phyloP scores from a whole-genome alignment of 768 basidiomycete genomes.

The Leucocoprinus birnbaumii region DNA sequence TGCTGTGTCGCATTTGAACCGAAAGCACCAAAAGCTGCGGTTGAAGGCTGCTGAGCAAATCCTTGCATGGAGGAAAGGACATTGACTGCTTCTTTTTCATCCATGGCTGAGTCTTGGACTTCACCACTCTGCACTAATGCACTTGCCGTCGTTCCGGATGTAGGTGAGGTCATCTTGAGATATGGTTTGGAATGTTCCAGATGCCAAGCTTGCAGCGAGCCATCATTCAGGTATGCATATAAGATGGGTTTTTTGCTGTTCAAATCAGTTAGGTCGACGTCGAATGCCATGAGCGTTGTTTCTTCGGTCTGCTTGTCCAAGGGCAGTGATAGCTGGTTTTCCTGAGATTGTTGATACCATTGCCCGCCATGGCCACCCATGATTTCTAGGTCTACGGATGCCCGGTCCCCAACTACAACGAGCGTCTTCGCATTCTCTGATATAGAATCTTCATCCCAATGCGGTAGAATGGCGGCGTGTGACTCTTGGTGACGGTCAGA shows the following conservation, averaged over 20 bases:
- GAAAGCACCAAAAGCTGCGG: background rate
- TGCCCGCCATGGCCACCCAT: constrained; percentile 34
- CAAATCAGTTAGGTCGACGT: constrained; percentile 59
- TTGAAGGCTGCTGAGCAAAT: background rate
- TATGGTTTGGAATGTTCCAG: constrained; percentile 61
- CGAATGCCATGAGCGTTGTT: constrained; percentile 63
- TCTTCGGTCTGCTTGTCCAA: constrained; percentile 69
- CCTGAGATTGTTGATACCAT: constrained; percentile 50
- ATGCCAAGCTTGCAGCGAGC: constrained; percentile 73
- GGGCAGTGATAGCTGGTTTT: constrained; percentile 59
- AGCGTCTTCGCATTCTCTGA: constrained; percentile 38
- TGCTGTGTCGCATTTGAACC: background rate
- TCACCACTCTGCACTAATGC: background rate
- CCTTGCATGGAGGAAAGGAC: constrained; percentile 10
- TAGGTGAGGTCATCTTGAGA: constrained; percentile 44
- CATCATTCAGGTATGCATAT: constrained; percentile 77
- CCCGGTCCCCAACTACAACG: constrained; percentile 42
- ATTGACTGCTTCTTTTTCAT: constrained; percentile 8
- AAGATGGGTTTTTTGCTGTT: constrained; percentile 50
- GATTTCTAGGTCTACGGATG: constrained; percentile 46
- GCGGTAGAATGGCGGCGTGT: constrained; percentile 35
- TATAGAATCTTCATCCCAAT: constrained; percentile 42
- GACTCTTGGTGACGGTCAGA: constrained; percentile 37
- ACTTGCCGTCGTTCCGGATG: constrained; percentile 11
- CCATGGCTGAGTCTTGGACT: constrained; percentile 7